These are phyloP conservation scores for Chlamydomonas reinhardtii DNA, from an alignment of 163 green algal species.

Conservation along the genomic window DNA sequence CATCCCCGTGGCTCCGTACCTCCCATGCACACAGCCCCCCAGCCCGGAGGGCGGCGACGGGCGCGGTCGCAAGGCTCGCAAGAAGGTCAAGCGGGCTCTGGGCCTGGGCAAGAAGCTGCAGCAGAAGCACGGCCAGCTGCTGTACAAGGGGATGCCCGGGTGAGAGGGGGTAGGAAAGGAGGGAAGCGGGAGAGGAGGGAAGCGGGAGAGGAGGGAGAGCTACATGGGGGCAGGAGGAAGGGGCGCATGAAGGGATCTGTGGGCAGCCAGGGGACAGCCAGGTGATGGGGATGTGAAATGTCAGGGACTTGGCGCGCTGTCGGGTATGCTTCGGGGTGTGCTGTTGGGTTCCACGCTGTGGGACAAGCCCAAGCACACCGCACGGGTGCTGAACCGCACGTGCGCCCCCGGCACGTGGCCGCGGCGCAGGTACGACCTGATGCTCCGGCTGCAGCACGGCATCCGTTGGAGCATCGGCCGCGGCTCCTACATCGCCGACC, in stretches of 20 bases:
- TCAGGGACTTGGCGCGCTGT: too few relatives aligned
- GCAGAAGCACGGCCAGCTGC: constrained; percentile 67
- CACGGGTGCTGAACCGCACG: too few relatives aligned
- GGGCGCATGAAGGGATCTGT: too few relatives aligned
- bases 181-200: background rate
- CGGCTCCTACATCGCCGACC: constrained; percentile 33
- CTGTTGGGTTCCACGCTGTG: too few relatives aligned
- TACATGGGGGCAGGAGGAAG: background rate
- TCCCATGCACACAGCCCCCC: background rate
- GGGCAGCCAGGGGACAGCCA: too few relatives aligned
- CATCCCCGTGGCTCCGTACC: too few relatives aligned
- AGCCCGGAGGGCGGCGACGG: too few relatives aligned
- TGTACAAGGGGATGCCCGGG: constrained; percentile 74
- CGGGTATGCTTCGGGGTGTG: background rate
- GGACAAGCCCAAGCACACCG: too few relatives aligned
- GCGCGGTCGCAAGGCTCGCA: background rate
- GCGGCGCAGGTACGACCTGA: constrained; percentile 89
- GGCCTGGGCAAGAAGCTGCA: constrained; percentile 67
- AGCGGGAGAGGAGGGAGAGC: background rate
- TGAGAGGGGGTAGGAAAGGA: constrained; percentile 6
- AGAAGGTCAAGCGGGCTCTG: constrained; percentile 60
- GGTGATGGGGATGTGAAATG: too few relatives aligned
- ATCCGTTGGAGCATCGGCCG: constrained; percentile 82
- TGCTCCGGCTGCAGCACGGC: constrained; percentile 95
- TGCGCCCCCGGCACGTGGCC: too few relatives aligned